phyloP scores from a whole-genome alignment of 2,329 filamentous ascomycete genomes.

The Venturia nashicola region DNA sequence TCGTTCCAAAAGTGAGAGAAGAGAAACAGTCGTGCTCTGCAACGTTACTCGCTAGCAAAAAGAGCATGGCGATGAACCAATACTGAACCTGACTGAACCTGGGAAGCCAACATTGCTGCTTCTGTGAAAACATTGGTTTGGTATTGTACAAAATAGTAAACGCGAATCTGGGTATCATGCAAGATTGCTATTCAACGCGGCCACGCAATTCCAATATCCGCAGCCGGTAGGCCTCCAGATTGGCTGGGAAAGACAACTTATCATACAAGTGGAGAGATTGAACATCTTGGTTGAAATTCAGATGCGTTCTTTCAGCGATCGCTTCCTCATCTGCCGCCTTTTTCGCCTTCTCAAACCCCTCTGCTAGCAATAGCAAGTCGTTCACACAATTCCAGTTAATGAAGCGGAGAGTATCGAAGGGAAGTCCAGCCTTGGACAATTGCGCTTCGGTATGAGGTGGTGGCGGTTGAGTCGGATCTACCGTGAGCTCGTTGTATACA shows the following conservation, averaged over 20 bases:
- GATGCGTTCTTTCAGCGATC: not conserved
- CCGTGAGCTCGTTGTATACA: constrained; percentile 33
- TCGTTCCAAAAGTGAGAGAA: too few relatives aligned
- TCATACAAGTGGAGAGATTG: not conserved
- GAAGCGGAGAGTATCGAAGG: constrained; percentile 34
- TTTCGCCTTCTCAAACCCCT: not conserved
- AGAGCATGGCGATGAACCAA: not conserved
- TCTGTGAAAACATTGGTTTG: not conserved
- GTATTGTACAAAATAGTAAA: not conserved
- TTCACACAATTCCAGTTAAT: constrained; percentile 37
- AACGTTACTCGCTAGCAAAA: not conserved
- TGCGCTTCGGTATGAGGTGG: constrained; percentile 11
- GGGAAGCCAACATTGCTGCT: not conserved
- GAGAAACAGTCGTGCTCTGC: not conserved
- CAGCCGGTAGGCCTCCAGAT: not conserved
- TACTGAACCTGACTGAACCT: not conserved
- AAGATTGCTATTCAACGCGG: not conserved
- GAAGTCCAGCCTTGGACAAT: constrained; percentile 26
- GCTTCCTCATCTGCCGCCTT: not conserved
- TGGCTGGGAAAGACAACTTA: not conserved
- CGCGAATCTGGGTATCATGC: not conserved
- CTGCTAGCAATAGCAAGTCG: constrained; percentile 26
- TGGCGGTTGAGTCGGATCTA: constrained; percentile 23
- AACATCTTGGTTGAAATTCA: not conserved
- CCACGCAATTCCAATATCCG: not conserved